Evolutionary conservation across 1,139 yeast species (phyloP), one percentile per base, ranked within the genome.

Genomic region (Yamadazyma dushanensis): DNA sequence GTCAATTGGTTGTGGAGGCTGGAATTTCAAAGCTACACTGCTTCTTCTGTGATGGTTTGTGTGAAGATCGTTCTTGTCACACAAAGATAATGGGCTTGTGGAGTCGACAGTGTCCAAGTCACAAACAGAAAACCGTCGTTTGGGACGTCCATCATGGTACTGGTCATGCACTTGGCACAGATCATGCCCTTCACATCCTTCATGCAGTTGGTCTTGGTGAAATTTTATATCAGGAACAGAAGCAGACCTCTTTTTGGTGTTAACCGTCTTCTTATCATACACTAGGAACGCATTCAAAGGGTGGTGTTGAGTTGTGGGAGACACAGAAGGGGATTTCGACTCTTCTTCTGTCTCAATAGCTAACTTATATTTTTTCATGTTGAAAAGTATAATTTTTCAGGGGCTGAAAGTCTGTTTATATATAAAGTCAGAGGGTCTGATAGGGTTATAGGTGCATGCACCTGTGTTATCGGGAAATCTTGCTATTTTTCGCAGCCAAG

Each of bases 1-100:
- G 7, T 25, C 29, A 8, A 35, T 15, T n/a, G 26, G 18, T 27
- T 27, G 26, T 8, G 48, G 50, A 5, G 66, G 56, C 15, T 56
- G 55, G 39, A 65, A 65, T 40, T 54, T 58, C 13, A 65, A 44
- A 0, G 70, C 70, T 8, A 61, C 56, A 1, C 67, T 53, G 28
- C 54, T 55, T 15, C 68, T 40, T 19, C 70, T 43, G 30, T 50
- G 54, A 41, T 63, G 69, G 39, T 4, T 11, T 10, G 15, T 9
- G 19, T 8, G 29, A 16, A 8, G 13, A 5, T 26, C 9, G 14
- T 24, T 18, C 20, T 26, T 22, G 8, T 26, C 36, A 4, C 35
- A 38, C 2, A 23, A 17, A 2, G 48, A 46, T 3, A 40, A 38
- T 3, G 49, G 45, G 15, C 14, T n/a, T 8, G 10, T 17, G 1